These are phyloP conservation scores for Primulina tabacum DNA, from an alignment of 257 asterid species.

Conservation along the genomic window DNA sequence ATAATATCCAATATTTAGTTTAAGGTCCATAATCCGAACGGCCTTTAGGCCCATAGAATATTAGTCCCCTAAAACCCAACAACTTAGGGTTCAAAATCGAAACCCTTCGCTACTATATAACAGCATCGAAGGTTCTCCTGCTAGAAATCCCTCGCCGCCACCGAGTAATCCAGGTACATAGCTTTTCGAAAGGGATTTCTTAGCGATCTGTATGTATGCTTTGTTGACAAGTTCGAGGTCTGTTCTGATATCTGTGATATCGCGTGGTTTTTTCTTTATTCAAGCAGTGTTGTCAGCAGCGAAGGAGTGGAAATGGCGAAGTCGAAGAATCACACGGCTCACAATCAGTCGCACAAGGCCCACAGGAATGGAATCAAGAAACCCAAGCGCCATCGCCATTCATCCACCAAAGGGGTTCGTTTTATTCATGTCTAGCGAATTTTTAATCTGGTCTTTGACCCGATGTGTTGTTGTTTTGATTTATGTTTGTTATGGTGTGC, in stretches of 20 bases:
- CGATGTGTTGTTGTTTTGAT: too few relatives aligned
- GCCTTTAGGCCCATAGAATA: background rate
- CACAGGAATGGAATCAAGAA: constrained; percentile 60
- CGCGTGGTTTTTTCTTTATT: background rate
- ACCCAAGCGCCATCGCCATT: constrained; percentile 43
- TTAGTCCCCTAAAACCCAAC: background rate
- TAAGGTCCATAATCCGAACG: too few relatives aligned
- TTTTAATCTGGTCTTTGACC: too few relatives aligned
- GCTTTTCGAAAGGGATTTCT: too few relatives aligned
- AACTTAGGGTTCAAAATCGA: background rate
- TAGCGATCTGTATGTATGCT: too few relatives aligned
- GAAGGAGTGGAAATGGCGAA: constrained; percentile 38
- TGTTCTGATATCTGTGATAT: background rate
- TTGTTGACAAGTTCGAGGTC: background rate
- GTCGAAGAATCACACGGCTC: constrained; percentile 61
- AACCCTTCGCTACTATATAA: background rate
- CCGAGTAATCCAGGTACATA: background rate
- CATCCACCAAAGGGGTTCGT: constrained; percentile 52
- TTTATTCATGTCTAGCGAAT: background rate
- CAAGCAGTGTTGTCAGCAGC: background rate
- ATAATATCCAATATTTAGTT: too few relatives aligned
- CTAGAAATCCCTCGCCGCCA: background rate
- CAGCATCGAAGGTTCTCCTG: background rate
- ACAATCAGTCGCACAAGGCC: constrained; percentile 54
- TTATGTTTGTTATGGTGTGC: background rate